Evolutionary conservation across 2,329 filamentous ascomycete genomes (phyloP).

Genomic region (Esteya vermicola): DNA sequence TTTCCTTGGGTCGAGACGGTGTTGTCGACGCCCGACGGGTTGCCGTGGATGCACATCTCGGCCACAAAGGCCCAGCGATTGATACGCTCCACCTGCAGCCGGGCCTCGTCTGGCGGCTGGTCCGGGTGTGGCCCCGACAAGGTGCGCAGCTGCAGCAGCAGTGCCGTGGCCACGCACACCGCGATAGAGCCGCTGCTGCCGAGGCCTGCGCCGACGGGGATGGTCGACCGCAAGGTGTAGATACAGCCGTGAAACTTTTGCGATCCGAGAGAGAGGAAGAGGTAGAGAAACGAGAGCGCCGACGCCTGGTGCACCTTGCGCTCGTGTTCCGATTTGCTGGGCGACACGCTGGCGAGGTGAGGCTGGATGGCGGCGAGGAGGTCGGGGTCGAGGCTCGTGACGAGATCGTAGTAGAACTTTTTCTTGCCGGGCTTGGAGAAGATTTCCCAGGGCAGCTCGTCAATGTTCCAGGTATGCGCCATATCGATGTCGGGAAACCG

Average conservation of each 20-base stretch:
- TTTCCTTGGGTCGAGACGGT: constrained; percentile 90
- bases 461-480: constrained; percentile 86
- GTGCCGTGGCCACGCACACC: constrained; percentile 72
- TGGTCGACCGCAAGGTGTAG: constrained; percentile 85
- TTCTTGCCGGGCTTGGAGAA: constrained; percentile 78
- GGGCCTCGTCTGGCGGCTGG: constrained; percentile 76
- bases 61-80: constrained; percentile 96
- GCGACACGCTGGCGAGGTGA: constrained; percentile 59
- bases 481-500: constrained; percentile 86
- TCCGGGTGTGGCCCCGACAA: constrained; percentile 84
- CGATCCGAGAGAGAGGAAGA: constrained; percentile 77
- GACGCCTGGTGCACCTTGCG: constrained; percentile 77
- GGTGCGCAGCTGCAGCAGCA: constrained; percentile 77
- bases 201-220: constrained; percentile 81
- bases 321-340: constrained; percentile 47
- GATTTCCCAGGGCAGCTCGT: constrained; percentile 71
- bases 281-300: constrained; percentile 77
- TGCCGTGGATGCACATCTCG: constrained; percentile 95
- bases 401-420: constrained; percentile 85
- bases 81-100: constrained; percentile 82
- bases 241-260: constrained; percentile 66
- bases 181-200: constrained; percentile 91
- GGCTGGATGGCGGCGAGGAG: constrained; percentile 70
- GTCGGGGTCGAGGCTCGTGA: constrained; percentile 71
- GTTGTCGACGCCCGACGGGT: constrained; percentile 93